Evolutionary conservation across 495 filamentous ascomycete species (phyloP).

Genomic region (Xylaria sp.): DNA sequence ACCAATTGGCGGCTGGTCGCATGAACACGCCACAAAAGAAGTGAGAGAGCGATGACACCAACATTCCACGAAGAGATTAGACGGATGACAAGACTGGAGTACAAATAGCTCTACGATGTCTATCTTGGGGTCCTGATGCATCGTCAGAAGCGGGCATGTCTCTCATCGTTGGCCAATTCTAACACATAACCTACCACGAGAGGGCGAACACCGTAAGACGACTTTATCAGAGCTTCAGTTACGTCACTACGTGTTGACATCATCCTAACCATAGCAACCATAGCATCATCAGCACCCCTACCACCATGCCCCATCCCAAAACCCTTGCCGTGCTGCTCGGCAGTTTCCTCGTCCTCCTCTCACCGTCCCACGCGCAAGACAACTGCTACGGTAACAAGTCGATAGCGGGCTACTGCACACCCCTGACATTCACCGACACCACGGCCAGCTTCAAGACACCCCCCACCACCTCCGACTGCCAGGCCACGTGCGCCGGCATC

Average conservation of each 20-base stretch:
- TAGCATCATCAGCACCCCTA: neutral
- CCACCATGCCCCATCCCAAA: neutral
- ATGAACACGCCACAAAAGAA: neutral
- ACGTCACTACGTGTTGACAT: neutral
- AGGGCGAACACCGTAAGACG: neutral
- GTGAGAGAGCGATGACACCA: no score
- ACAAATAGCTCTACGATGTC: conserved; percentile 11
- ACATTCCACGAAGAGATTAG: no score
- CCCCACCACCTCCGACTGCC: conserved; percentile 25
- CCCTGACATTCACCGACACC: conserved; percentile 33
- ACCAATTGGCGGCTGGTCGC: neutral
- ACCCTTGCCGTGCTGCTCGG: conserved; percentile 21
- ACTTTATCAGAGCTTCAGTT: neutral
- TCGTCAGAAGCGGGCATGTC: conserved; percentile 1
- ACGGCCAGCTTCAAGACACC: conserved; percentile 14
- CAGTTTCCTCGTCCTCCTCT: conserved; percentile 17
- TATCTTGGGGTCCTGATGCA: neutral
- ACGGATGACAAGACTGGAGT: neutral
- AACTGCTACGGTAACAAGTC: conserved; percentile 31
- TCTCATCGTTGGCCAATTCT: neutral
- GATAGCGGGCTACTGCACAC: conserved; percentile 31
- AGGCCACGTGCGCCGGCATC: conserved; percentile 30
- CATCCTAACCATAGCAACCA: neutral
- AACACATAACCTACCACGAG: neutral
- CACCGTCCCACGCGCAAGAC: conserved; percentile 12